Conservation (phyloP, 1,284 basidiomycete genomes). For the Mrakiaceae sp. region DNA sequence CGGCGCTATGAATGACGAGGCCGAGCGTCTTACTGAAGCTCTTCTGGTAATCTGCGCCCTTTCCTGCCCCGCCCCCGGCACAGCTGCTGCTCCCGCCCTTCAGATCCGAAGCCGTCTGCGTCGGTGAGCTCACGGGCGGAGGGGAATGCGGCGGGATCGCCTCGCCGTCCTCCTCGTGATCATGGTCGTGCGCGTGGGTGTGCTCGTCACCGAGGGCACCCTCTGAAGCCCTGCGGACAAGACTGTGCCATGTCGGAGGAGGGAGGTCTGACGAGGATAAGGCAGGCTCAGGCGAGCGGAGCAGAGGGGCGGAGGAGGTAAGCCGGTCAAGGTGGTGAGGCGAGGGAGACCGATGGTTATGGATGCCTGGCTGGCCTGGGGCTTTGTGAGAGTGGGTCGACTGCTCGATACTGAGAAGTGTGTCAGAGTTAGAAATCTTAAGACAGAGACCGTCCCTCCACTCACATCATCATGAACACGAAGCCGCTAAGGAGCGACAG, state of each 20-base stretch:
- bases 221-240: not conserved
- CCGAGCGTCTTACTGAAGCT: constrained; percentile 11
- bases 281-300: not conserved
- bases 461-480: constrained; percentile 13
- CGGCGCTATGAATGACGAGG: constrained; percentile 34
- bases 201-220: too few relatives aligned
- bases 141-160: too few relatives aligned
- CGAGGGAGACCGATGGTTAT: not conserved
- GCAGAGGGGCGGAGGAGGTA: not conserved
- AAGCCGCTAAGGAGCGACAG: constrained; percentile 1
- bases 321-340: not conserved
- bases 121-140: too few relatives aligned
- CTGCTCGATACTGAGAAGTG: constrained; percentile 6
- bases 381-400: constrained; percentile 2
- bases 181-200: too few relatives aligned
- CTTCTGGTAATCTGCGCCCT: not conserved
- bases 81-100: too few relatives aligned
- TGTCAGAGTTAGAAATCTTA: too few relatives aligned
- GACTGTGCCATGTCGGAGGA: constrained; percentile 6
- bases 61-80: too few relatives aligned
- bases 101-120: too few relatives aligned
- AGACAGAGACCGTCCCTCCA: not conserved
- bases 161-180: too few relatives aligned
- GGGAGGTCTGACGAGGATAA: not conserved
- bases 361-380: not conserved